Evolutionary conservation across 179 eudicot genomes (phyloP).

Genomic region (Vitellaria paradoxa): DNA sequence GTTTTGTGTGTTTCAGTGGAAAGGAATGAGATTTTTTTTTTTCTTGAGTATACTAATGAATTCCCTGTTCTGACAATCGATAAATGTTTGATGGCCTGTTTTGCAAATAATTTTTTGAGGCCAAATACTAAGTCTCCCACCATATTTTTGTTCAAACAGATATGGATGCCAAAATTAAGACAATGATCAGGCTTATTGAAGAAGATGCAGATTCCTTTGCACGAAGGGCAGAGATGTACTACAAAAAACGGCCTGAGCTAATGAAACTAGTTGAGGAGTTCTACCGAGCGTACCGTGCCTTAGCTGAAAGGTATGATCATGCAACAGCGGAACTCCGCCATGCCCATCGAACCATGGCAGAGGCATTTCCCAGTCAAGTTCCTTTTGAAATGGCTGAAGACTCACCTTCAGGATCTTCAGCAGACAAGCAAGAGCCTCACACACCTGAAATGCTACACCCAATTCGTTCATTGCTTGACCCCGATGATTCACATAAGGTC

Average conservation of each 20-base stretch:
- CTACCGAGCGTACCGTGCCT: constrained; percentile 27
- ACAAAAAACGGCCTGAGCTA: constrained; percentile 29
- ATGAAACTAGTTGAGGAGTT: constrained; percentile 27
- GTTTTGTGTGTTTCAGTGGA: no score
- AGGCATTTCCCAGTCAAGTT: constrained; percentile 28
- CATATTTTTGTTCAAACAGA: constrained; percentile 13
- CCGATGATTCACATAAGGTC: constrained; percentile 7
- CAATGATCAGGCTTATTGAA: constrained; percentile 22
- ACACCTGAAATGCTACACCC: no score
- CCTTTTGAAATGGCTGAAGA: constrained; percentile 19
- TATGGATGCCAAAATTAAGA: constrained; percentile 20
- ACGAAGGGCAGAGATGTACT: constrained; percentile 32
- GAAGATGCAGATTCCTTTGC: constrained; percentile 33
- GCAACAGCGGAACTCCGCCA: constrained; percentile 24
- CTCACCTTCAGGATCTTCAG: constrained; percentile 11
- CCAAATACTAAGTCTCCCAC: not conserved
- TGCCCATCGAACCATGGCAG: constrained; percentile 28
- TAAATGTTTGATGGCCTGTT: no score
- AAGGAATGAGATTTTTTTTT: no score
- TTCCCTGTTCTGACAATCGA: no score
- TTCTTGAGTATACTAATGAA: no score
- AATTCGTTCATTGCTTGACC: not conserved
- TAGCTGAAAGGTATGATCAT: constrained; percentile 28
- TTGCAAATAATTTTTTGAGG: not conserved
- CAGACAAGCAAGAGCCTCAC: not conserved